Conservation (phyloP, 805 yeast genomes). For the Metschnikowia borealis region DNA sequence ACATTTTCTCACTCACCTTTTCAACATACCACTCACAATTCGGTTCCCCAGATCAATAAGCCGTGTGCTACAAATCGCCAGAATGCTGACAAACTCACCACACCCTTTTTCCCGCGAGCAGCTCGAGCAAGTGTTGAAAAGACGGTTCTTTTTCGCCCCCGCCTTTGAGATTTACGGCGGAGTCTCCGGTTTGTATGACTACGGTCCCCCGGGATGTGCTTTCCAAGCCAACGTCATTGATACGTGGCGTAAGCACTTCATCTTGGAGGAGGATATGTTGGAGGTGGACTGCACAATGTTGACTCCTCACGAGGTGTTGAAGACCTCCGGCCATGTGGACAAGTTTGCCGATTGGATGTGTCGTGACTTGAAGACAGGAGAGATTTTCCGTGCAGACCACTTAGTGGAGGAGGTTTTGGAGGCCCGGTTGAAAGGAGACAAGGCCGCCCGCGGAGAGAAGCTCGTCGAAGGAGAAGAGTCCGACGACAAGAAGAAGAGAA, state of each 20-base stretch:
- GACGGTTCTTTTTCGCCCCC: conserved; percentile 97
- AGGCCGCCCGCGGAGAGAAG: conserved; percentile 86
- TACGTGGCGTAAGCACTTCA: conserved; percentile 95
- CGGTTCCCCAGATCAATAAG: conserved; percentile 1
- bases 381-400: conserved; percentile 98
- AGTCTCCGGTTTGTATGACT: conserved; percentile 95
- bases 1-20: neutral
- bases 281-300: conserved; percentile 98
- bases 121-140: conserved; percentile 84
- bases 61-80: conserved; percentile 11
- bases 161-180: conserved; percentile 98
- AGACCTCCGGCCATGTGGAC: conserved; percentile 99
- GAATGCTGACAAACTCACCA: conserved; percentile 29
- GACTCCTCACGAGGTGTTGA: conserved; percentile 95
- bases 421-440: conserved; percentile 93
- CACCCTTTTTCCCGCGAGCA: conserved; percentile 73
- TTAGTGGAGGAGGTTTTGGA: conserved; percentile 96
- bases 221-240: conserved; percentile 94
- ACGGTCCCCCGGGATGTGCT: conserved; percentile 99
- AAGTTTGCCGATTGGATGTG: conserved; percentile 99
- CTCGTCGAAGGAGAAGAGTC: conserved; percentile 47
- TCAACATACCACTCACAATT: conserved; percentile 2
- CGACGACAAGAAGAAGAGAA: conserved; percentile 68
- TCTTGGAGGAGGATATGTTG: conserved; percentile 96
- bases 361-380: conserved; percentile 91